Percentiles rank a stretch among this genome's conserved stretches.
These are phyloP conservation scores for Peterozyma toletana DNA, from an alignment of 805 yeast genomes.

Conservation along the genomic window DNA sequence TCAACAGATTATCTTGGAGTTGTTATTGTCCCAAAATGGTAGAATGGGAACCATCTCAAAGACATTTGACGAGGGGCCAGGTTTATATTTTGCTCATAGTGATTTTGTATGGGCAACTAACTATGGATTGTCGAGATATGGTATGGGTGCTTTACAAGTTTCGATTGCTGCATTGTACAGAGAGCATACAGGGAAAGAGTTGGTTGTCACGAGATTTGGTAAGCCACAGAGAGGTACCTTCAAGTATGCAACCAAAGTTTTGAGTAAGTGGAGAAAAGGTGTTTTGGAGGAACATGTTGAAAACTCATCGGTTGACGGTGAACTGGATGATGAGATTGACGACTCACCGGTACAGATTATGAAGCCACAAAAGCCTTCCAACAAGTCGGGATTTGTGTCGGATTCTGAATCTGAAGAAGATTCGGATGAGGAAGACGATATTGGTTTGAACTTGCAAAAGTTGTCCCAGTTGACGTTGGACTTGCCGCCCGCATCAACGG, in stretches of 20 bases:
- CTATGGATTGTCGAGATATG: conserved; percentile 74
- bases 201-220: conserved; percentile 78
- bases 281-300: conserved; percentile 69
- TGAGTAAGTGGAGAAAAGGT: conserved; percentile 72
- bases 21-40: conserved; percentile 70
- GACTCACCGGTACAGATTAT: conserved; percentile 7
- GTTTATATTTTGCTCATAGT: conserved; percentile 81
- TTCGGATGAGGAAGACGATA: conserved; percentile 28
- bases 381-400: conserved; percentile 16
- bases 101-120: conserved; percentile 94
- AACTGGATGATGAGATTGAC: conserved; percentile 16
- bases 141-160: conserved; percentile 92
- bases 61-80: conserved; percentile 71
- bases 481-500: conserved; percentile 79
- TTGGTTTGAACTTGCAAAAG: conserved; percentile 38
- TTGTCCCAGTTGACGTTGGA: conserved; percentile 39
- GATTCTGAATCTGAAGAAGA: conserved; percentile 24
- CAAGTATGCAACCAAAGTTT: conserved; percentile 72
- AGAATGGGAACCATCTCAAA: conserved; percentile 76
- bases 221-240: conserved; percentile 88
- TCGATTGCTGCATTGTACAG: conserved; percentile 79
- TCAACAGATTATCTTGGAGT: conserved; percentile 81
- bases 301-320: conserved; percentile 23
- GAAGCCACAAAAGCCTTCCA: background rate
- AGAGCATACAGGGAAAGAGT: conserved; percentile 78